Percentiles rank a stretch among this genome's conserved stretches.
phyloP scores from a whole-genome alignment of 495 filamentous ascomycete species.

The Aspergillus nidulans region DNA sequence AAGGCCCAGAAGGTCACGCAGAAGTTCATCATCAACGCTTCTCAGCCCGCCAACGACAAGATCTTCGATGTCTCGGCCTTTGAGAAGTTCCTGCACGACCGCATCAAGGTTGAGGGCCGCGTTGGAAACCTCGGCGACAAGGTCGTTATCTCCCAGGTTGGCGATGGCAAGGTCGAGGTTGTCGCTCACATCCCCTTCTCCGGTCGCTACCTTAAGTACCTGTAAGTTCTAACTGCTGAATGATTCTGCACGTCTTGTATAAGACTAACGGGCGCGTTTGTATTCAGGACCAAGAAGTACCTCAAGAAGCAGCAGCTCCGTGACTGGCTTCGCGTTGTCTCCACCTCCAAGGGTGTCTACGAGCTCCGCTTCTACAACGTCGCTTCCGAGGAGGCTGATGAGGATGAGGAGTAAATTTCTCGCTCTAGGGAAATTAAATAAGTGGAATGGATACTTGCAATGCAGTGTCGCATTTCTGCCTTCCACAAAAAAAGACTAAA shows the following conservation, averaged over 20 bases:
- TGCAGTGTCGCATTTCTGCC: neutral
- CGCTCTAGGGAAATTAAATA: neutral
- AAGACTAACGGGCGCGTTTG: neutral
- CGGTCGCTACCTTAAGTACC: conserved; percentile 97
- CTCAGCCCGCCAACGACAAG: conserved; percentile 96
- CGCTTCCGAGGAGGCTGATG: conserved; percentile 92
- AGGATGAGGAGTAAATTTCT: conserved; percentile 87
- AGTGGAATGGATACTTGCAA: neutral
- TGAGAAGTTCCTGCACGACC: conserved; percentile 99
- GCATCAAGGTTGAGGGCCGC: conserved; percentile 98
- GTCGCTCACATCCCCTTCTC: conserved; percentile 96
- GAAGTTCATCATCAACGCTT: conserved; percentile 98
- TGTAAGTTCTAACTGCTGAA: conserved; percentile 56
- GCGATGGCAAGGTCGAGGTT: conserved; percentile 97
- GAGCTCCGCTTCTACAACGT: conserved; percentile 99
- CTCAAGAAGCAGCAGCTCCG: conserved; percentile 99
- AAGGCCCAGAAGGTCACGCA: conserved; percentile 66
- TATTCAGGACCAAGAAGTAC: conserved; percentile 95
- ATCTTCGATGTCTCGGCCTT: conserved; percentile 99
- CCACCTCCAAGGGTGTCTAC: conserved; percentile 93
- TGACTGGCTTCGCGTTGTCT: conserved; percentile 99
- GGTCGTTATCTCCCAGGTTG: conserved; percentile 81
- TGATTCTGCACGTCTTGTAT: neutral
- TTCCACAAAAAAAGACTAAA: conserved; percentile 5
- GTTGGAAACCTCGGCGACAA: conserved; percentile 95